Conservation (phyloP, 345 rosid genomes). For the Conringia planisiliqua region DNA sequence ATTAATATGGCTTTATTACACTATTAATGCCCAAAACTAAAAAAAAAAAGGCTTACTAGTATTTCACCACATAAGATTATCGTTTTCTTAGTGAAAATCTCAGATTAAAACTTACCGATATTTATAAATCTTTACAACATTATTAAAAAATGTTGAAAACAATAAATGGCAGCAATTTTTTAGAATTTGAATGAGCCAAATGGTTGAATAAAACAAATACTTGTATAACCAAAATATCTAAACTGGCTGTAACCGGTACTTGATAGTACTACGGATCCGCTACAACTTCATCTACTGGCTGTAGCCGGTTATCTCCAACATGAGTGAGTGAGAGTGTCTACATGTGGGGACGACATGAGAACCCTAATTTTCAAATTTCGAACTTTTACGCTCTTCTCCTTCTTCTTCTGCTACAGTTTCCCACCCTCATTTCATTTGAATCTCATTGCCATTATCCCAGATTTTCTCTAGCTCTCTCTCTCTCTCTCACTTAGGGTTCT, state of each 20-base stretch:
- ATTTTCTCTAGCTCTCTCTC: background rate
- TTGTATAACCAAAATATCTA: background rate
- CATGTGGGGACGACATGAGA: background rate
- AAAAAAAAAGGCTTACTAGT: no score
- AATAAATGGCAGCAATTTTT: background rate
- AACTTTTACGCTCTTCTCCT: conserved; percentile 34
- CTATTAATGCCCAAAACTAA: no score
- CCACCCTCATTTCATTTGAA: conserved; percentile 19
- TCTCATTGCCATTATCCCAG: conserved; percentile 10
- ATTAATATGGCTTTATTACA: no score
- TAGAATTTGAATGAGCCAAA: background rate
- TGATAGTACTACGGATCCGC: background rate
- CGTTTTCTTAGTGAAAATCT: no score
- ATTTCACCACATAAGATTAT: no score
- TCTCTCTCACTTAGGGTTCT: background rate
- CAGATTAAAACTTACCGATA: no score
- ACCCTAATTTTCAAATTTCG: conserved; percentile 53
- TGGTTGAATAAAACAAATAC: background rate
- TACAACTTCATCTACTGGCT: conserved; percentile 1
- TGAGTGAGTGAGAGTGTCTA: background rate
- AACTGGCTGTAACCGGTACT: conserved; percentile 25
- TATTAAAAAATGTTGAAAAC: background rate
- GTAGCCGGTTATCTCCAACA: conserved; percentile 16
- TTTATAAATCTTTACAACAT: no score
- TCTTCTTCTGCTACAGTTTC: conserved; percentile 11